These are phyloP conservation scores for Trichoderma koningii DNA, from an alignment of 2,329 filamentous ascomycete genomes.

Conservation along the genomic window DNA sequence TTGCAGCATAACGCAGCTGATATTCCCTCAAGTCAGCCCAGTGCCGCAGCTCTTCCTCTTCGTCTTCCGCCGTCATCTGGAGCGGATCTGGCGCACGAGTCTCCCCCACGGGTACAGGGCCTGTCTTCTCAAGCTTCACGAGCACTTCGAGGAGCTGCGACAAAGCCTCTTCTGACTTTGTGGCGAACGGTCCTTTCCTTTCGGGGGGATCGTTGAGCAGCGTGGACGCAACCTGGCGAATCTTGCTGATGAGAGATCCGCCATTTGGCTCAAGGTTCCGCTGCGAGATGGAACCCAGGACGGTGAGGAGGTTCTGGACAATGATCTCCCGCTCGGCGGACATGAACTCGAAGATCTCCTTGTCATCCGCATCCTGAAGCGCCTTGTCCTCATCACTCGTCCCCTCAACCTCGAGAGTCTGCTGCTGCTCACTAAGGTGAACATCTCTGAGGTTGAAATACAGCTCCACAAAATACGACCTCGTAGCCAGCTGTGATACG, in stretches of 20 bases:
- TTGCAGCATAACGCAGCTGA: conserved; percentile 70
- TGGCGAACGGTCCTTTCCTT: conserved; percentile 52
- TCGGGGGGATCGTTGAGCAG: conserved; percentile 63
- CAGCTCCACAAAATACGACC: conserved; percentile 83
- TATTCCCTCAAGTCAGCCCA: conserved; percentile 82
- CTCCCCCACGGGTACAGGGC: conserved; percentile 38
- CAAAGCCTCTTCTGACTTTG: conserved; percentile 69
- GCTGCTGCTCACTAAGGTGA: conserved; percentile 53
- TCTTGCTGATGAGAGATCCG: conserved; percentile 73
- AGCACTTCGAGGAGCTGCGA: conserved; percentile 73
- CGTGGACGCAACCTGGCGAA: conserved; percentile 80
- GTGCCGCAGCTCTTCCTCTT: conserved; percentile 72
- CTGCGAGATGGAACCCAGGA: conserved; percentile 77
- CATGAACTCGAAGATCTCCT: conserved; percentile 64
- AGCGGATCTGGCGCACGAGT: conserved; percentile 38
- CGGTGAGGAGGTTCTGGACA: conserved; percentile 73
- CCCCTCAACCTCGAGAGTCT: conserved; percentile 35
- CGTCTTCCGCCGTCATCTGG: conserved; percentile 58
- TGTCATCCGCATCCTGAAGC: conserved; percentile 45
- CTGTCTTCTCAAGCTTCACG: conserved; percentile 69
- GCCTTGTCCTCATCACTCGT: conserved; percentile 43
- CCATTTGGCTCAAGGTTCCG: conserved; percentile 78
- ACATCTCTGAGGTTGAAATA: conserved; percentile 77
- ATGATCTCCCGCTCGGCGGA: conserved; percentile 76
- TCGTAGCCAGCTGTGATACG: conserved; percentile 75